Base-by-base conservation (phyloP, 2,329 filamentous ascomycete species). In the Dryadomyces quercivorus region DNA sequence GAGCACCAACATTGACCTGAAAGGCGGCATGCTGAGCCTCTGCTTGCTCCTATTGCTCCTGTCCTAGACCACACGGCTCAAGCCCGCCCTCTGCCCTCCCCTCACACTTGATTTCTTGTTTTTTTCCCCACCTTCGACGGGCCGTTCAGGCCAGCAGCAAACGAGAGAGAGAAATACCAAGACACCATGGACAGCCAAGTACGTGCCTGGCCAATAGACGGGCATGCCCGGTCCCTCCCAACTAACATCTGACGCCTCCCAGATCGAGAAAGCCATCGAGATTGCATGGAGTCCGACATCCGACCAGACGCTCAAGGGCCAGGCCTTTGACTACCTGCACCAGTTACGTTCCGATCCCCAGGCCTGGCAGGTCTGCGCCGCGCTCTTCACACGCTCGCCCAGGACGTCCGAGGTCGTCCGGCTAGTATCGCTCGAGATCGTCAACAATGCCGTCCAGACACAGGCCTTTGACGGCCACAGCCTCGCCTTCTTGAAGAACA, bases 221-320 rank as follows among this genome's bases (percentile, higher is more conserved):
- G 18, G 26, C 26, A 5, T 31, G 26, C 26, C 26, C 8, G 26
- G 26, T 8, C 8, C 26, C 26, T 31, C 4, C 4, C 26, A 31
- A 31, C 26, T 31, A 8, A 31, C 26, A 31, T 5, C 26, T 31
- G 26, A 31, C 8, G 26, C 26, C 26, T 8, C 26, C 8, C 18
- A 96, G 88, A 84, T 96, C 70, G 87, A 93, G 73, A 92, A 88
- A 74, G 93, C 93, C 70, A 93, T 97, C 73, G 83, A 93, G 70
- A 94, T 97, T 73, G 88, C 89, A 70, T 93, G 84, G 75, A 85
- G 92, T 70, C 88, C 88, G 57, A 72, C 78, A 63, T 86, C 89
- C 63, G 82, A 91, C 69, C 82, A 80, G 64, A 72, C 75, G 61
- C 77, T 94, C 65, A 90, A 92, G 71, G 71, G 74, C 57, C 90